phyloP scores from a whole-genome alignment of 208 protist species.

The Naegleria lovaniensis region DNA sequence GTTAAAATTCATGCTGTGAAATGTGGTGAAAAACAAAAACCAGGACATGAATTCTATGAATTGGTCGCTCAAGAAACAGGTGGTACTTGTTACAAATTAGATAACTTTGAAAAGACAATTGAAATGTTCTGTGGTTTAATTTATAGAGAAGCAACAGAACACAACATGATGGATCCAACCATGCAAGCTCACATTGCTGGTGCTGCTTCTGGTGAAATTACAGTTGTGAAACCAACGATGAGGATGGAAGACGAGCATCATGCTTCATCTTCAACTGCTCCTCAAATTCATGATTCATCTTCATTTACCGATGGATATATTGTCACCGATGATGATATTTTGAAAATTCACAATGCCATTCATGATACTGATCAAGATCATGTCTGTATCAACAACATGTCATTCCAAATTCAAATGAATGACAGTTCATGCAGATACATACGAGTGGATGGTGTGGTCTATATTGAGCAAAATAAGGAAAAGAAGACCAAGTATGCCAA shows the following conservation, averaged over 20 bases:
- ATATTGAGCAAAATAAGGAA: slow-evolving; percentile 20
- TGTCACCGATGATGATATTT: not conserved
- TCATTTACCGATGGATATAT: not conserved
- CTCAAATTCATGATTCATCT: not conserved
- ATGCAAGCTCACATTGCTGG: too few species aligned
- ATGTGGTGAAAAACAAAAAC: too few species aligned
- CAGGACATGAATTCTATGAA: not conserved
- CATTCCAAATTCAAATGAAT: not conserved
- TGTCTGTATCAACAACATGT: not conserved
- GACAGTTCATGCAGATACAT: not conserved
- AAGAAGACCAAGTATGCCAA: not conserved
- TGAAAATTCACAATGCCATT: slow-evolving; percentile 17
- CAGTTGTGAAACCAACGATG: too few species aligned
- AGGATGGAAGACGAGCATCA: too few species aligned
- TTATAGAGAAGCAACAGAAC: not conserved
- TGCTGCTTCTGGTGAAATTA: too few species aligned
- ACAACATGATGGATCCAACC: too few species aligned
- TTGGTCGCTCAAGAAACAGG: not conserved
- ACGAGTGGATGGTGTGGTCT: not conserved
- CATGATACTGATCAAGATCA: not conserved
- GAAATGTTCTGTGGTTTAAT: not conserved
- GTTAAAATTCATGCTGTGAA: not conserved
- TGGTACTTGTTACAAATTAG: not conserved
- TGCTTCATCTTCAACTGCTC: too few species aligned
- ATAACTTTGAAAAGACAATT: not conserved